These are phyloP conservation scores for Monosporascus sp. DNA, from an alignment of 2,329 filamentous ascomycete species.

Conservation along the genomic window DNA sequence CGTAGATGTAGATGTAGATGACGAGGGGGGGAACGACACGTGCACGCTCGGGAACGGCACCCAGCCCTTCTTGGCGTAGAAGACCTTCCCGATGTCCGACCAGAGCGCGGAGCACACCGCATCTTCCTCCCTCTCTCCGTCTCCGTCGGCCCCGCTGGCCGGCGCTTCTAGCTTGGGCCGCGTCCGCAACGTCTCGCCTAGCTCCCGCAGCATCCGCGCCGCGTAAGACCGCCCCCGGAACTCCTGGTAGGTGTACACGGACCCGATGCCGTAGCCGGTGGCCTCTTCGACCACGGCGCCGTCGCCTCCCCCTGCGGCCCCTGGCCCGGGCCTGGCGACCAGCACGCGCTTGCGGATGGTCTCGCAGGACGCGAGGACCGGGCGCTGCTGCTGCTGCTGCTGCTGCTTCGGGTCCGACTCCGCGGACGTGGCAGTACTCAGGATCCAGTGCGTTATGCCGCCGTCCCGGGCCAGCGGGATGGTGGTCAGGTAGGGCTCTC, in stretches of 20 bases:
- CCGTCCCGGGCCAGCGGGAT: constrained; percentile 53
- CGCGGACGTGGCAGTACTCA: constrained; percentile 40
- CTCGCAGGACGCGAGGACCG: constrained; percentile 60
- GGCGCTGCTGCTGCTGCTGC: constrained; percentile 30
- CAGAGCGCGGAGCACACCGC: constrained; percentile 70
- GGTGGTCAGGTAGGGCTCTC: constrained; percentile 53
- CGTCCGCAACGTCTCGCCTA: constrained; percentile 41
- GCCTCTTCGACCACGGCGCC: constrained; percentile 42
- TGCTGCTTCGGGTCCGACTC: constrained; percentile 4
- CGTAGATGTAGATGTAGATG: constrained; percentile 21
- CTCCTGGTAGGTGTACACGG: constrained; percentile 68
- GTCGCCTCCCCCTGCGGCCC: constrained; percentile 21
- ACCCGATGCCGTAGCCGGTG: constrained; percentile 68
- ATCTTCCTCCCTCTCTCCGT: constrained; percentile 14
- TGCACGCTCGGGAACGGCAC: constrained; percentile 67
- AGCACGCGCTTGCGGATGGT: constrained; percentile 56
- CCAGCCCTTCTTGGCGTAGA: constrained; percentile 78
- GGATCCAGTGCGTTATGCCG: constrained; percentile 59
- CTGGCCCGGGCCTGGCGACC: constrained; percentile 31
- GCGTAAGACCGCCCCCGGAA: constrained; percentile 73
- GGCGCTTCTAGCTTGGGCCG: constrained; percentile 28
- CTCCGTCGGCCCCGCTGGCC: background rate
- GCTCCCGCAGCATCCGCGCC: constrained; percentile 64
- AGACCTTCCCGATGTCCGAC: constrained; percentile 79
- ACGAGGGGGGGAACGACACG: constrained; percentile 51